Evolutionary conservation across 192 early-diverging fungal genomes (phyloP).

Genomic region (Helicostylum pulchrum): DNA sequence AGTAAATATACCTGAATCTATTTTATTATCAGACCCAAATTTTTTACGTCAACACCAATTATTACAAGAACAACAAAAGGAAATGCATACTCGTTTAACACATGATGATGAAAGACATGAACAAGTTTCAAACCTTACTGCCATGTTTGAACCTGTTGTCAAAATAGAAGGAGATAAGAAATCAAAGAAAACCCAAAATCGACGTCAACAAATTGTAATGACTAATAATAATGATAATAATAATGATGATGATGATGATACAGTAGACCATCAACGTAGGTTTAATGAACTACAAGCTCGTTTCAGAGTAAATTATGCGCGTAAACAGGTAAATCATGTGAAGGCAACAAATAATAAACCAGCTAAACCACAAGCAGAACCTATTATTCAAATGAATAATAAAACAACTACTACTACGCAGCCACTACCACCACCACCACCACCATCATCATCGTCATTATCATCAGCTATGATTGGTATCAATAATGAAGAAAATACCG

Average conservation of each 20-base stretch:
- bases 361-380: neutral
- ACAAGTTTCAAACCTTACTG: no score
- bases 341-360: neutral
- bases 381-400: neutral
- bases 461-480: neutral
- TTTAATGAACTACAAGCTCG: conserved; percentile 33
- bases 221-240: neutral
- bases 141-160: no score
- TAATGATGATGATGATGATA: neutral
- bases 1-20: neutral
- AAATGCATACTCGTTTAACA: neutral
- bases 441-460: neutral
- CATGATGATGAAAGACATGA: neutral
- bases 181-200: no score
- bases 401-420: neutral
- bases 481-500: no score
- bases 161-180: no score
- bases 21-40: neutral
- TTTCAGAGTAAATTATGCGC: conserved; percentile 31
- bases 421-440: neutral
- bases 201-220: neutral
- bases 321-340: conserved; percentile 13
- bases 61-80: no score
- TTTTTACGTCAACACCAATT: neutral
- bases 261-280: conserved; percentile 29